Conservation (phyloP, 139 green algal genomes). For the Mesotaenium endlicherianum region DNA sequence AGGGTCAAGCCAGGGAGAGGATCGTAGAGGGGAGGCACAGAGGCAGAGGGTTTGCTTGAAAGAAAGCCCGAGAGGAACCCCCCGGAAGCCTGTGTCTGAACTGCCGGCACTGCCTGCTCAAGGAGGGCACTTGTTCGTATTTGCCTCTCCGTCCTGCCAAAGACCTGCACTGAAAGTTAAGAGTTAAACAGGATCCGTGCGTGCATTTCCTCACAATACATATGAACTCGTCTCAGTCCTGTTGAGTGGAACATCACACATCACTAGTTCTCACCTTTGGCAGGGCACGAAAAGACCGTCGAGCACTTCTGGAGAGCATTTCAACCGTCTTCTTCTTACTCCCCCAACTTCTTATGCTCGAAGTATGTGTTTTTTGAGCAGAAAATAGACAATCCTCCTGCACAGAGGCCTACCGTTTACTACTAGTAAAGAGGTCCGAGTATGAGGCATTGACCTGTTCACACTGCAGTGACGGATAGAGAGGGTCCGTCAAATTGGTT, state of each 20-base stretch:
- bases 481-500: no score
- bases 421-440: no score
- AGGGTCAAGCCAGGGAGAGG: slow-evolving; percentile 65
- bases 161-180: background rate
- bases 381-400: no score
- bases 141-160: background rate
- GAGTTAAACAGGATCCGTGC: background rate
- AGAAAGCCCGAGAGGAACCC: background rate
- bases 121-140: background rate
- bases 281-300: no score
- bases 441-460: no score
- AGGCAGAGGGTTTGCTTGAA: background rate
- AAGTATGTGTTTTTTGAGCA: no score
- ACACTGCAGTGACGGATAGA: no score
- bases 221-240: background rate
- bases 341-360: no score
- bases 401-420: no score
- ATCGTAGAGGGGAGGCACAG: slow-evolving; percentile 68
- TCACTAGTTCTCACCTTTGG: no score
- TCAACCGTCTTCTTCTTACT: no score
- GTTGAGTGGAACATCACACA: background rate
- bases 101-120: background rate
- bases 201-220: background rate
- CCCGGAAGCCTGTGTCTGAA: background rate
- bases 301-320: no score